phyloP scores from a whole-genome alignment of 345 rosid species.

The Aquilaria yunnanensis region DNA sequence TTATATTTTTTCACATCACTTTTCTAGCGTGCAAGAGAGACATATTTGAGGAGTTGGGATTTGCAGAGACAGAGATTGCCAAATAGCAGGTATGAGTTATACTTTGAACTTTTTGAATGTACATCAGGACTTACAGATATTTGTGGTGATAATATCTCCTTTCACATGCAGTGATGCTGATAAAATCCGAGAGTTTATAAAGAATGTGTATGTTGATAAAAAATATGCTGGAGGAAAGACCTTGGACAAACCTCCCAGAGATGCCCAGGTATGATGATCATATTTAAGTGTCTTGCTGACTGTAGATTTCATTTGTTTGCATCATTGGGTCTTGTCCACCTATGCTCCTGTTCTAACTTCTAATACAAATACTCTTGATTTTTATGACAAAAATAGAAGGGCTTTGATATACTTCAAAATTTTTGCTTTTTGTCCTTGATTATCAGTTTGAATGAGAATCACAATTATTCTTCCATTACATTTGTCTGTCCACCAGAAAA shows the following conservation, averaged over 20 bases:
- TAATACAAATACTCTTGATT: too few species aligned
- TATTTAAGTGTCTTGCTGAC: background rate
- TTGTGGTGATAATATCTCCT: slow-evolving; percentile 10
- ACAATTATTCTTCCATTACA: too few species aligned
- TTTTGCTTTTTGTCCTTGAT: too few species aligned
- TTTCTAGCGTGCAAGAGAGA: slow-evolving; percentile 89
- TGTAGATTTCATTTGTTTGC: background rate
- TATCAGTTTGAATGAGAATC: too few species aligned
- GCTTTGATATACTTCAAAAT: too few species aligned
- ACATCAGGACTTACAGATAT: slow-evolving; percentile 4
- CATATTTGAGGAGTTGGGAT: slow-evolving; percentile 83
- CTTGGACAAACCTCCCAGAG: slow-evolving; percentile 68
- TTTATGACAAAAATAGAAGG: too few species aligned
- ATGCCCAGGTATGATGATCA: slow-evolving; percentile 50
- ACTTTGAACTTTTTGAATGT: background rate
- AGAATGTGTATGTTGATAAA: slow-evolving; percentile 70
- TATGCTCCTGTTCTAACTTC: too few species aligned
- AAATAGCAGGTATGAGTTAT: slow-evolving; percentile 56
- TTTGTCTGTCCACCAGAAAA: too few species aligned
- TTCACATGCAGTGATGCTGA: slow-evolving; percentile 57
- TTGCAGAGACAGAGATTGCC: slow-evolving; percentile 81
- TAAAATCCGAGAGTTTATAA: slow-evolving; percentile 83
- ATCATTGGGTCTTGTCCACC: background rate
- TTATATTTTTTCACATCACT: slow-evolving; percentile 12
- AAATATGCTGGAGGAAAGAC: slow-evolving; percentile 65